Evolutionary conservation across 495 filamentous ascomycete genomes (phyloP).

Genomic region (Aspergillus diversus): DNA sequence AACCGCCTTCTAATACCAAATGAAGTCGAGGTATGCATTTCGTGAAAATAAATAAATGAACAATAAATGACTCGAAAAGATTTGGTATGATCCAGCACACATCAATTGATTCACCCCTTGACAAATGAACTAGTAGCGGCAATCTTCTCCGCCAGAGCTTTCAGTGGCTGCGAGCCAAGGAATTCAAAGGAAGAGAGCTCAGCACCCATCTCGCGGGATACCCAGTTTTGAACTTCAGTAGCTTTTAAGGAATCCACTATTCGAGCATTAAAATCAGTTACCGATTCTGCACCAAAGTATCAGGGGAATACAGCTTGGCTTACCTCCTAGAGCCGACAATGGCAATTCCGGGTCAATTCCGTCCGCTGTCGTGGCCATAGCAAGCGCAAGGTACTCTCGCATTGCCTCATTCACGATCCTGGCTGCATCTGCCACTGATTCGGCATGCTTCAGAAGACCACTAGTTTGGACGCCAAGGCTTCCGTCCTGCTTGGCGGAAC

Average conservation of each 20-base stretch:
- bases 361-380: constrained; percentile 31
- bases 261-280: constrained; percentile 1
- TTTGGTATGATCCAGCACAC: too few species aligned
- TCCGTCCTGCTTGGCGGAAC: constrained; percentile 6
- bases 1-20: too few species aligned
- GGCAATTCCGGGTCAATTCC: constrained; percentile 31
- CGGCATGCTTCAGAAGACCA: constrained; percentile 23
- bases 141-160: constrained; percentile 28
- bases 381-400: constrained; percentile 28
- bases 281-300: too few species aligned
- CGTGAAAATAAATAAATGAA: too few species aligned
- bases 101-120: neutral
- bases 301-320: neutral
- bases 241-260: constrained; percentile 45
- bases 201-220: constrained; percentile 30
- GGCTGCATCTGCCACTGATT: constrained; percentile 18
- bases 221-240: constrained; percentile 45
- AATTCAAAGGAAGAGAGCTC: constrained; percentile 35
- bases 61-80: too few species aligned
- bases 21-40: too few species aligned
- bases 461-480: constrained; percentile 11
- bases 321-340: constrained; percentile 32
- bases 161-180: constrained; percentile 30
- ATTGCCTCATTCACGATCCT: constrained; percentile 25
- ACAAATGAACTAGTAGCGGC: constrained; percentile 29